Evolutionary conservation across 441 rosid species (phyloP).

Genomic region (Euphorbia corollata): DNA sequence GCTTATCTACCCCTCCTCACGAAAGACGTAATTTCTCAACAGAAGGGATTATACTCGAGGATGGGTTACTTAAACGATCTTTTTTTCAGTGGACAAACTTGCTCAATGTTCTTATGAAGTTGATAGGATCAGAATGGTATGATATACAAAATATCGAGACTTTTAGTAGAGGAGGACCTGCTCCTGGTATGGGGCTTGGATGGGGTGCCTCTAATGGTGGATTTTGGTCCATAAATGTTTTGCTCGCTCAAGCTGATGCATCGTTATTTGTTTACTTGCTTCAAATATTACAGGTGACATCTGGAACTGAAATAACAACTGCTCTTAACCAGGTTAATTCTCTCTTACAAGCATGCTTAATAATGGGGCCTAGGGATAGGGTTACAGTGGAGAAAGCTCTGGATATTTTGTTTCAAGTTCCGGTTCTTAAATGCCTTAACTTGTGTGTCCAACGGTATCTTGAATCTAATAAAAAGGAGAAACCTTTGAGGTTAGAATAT

Average conservation of each 20-base stretch:
- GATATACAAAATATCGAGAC: conserved; percentile 56
- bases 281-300: conserved; percentile 31
- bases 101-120: conserved; percentile 39
- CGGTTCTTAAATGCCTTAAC: conserved; percentile 44
- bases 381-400: conserved; percentile 50
- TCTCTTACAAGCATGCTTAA: conserved; percentile 52
- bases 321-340: conserved; percentile 41
- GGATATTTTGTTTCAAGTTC: conserved; percentile 51
- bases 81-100: conserved; percentile 39
- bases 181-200: conserved; percentile 82
- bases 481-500: conserved; percentile 39
- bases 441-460: conserved; percentile 34
- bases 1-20: conserved; percentile 21
- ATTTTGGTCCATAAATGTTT: conserved; percentile 59
- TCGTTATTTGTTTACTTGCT: conserved; percentile 46
- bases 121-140: conserved; percentile 47
- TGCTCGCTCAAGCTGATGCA: conserved; percentile 69
- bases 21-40: conserved; percentile 32
- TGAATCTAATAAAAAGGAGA: conserved; percentile 28
- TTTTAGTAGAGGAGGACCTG: conserved; percentile 81
- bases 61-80: conserved; percentile 55
- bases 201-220: conserved; percentile 95
- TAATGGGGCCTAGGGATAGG: conserved; percentile 63
- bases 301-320: conserved; percentile 21
- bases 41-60: conserved; percentile 54